A percentile compares a stretch with the other conserved stretches of the same genome.
Conservation (phyloP, 2,329 filamentous ascomycete species). For the Cadophora sp. region DNA sequence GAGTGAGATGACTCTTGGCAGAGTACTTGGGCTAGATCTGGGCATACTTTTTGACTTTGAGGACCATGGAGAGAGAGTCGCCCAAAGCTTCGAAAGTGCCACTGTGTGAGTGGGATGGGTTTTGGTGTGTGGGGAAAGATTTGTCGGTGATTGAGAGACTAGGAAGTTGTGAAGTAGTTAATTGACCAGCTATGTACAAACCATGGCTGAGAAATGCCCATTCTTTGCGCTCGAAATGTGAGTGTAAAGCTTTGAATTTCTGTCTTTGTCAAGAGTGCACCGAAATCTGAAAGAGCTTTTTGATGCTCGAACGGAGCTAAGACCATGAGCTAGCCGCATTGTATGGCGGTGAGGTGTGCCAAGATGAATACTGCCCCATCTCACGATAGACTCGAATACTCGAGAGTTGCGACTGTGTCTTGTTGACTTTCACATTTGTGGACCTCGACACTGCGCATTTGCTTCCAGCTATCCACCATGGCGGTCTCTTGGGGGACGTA, state of each 20-base stretch:
- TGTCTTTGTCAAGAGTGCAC: neutral
- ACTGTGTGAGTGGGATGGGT: conserved; percentile 30
- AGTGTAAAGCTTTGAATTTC: neutral
- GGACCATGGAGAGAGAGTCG: conserved; percentile 72
- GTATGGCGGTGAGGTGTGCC: neutral
- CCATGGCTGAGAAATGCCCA: neutral
- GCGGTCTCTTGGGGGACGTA: conserved; percentile 56
- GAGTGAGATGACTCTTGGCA: conserved; percentile 91
- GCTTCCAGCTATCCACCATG: conserved; percentile 40
- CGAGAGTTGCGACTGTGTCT: conserved; percentile 20
- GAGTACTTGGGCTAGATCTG: conserved; percentile 77
- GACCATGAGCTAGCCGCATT: neutral
- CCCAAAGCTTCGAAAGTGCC: conserved; percentile 95
- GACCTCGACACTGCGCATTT: neutral
- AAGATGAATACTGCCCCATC: neutral
- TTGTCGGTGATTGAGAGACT: neutral
- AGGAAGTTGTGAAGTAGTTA: neutral
- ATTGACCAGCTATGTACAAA: conserved; percentile 15
- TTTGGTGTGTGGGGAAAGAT: neutral
- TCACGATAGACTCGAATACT: neutral
- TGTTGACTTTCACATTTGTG: conserved; percentile 6
- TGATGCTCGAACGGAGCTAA: conserved; percentile 8
- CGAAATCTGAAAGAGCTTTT: conserved; percentile 15
- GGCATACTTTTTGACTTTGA: conserved; percentile 87
- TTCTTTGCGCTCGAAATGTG: conserved; percentile 2